Evolutionary conservation across 371 early-diverging fungal genomes (phyloP).

Genomic region (Nosema muscidifuracis): DNA sequence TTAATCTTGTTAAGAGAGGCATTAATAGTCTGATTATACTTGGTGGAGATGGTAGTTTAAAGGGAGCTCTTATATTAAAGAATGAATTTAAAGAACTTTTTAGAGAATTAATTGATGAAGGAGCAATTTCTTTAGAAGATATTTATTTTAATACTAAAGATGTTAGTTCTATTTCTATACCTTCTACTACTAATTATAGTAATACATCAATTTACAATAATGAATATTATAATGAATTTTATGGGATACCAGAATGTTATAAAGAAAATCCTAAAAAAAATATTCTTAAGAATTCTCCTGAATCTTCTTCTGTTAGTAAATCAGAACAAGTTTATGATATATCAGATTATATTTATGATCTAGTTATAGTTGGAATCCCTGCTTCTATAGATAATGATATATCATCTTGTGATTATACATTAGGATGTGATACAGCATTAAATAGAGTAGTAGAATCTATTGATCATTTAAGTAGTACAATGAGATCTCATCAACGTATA

Average conservation of each 20-base stretch:
- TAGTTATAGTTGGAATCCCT: constrained; percentile 80
- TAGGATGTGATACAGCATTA: constrained; percentile 86
- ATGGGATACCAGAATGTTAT: constrained; percentile 26
- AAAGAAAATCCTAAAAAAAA: constrained; percentile 6
- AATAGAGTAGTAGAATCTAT: constrained; percentile 91
- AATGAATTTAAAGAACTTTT: constrained; percentile 79
- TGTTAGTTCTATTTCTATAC: neutral
- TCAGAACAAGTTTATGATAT: constrained; percentile 3
- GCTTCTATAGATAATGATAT: constrained; percentile 78
- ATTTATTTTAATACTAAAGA: neutral
- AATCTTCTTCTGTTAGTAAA: neutral
- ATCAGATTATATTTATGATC: constrained; percentile 63
- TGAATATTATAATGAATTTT: constrained; percentile 55
- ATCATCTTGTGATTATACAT: constrained; percentile 77
- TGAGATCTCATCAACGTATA: constrained; percentile 87
- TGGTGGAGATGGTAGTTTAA: constrained; percentile 95
- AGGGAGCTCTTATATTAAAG: constrained; percentile 83
- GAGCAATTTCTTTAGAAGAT: constrained; percentile 16
- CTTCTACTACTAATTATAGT: neutral
- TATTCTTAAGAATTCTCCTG: neutral
- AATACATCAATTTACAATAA: constrained; percentile 56
- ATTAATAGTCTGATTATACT: constrained; percentile 88
- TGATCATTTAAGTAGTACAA: constrained; percentile 84
- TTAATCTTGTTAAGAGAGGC: constrained; percentile 75
- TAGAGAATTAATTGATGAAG: constrained; percentile 67